These are phyloP conservation scores for Pleurotus platypus DNA, from an alignment of 768 basidiomycete genomes.

Conservation along the genomic window DNA sequence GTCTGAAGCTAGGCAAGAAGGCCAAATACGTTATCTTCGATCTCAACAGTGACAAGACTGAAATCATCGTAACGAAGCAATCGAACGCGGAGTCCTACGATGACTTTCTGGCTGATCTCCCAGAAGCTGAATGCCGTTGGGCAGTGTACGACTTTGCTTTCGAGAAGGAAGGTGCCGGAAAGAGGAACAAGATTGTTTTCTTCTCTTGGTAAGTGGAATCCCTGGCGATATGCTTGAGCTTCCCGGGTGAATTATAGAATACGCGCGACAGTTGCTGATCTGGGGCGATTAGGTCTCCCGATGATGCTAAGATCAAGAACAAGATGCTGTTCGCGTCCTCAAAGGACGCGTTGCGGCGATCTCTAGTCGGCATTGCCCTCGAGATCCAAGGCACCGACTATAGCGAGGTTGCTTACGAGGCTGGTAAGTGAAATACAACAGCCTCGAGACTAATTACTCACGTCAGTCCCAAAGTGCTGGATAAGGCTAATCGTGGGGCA, in stretches of 20 bases:
- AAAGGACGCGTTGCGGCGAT: slow-evolving; percentile 69
- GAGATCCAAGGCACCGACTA: slow-evolving; percentile 87
- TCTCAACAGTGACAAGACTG: slow-evolving; percentile 55
- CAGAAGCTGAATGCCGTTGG: slow-evolving; percentile 75
- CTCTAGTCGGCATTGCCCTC: slow-evolving; percentile 69
- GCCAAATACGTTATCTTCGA: slow-evolving; percentile 81
- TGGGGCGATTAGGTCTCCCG: slow-evolving; percentile 69
- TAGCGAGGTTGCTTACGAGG: slow-evolving; percentile 68
- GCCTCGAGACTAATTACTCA: background rate
- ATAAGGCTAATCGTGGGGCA: slow-evolving; percentile 26
- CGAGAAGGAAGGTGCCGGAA: slow-evolving; percentile 66
- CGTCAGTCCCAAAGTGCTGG: slow-evolving; percentile 21
- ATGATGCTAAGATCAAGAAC: slow-evolving; percentile 76
- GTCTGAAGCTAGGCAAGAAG: slow-evolving; percentile 74
- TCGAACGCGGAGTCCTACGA: slow-evolving; percentile 54
- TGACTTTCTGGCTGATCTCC: slow-evolving; percentile 69
- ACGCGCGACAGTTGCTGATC: slow-evolving; percentile 12
- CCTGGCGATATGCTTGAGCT: background rate
- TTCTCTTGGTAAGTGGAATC: slow-evolving; percentile 53
- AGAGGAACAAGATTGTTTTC: slow-evolving; percentile 85
- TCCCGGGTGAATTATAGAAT: background rate
- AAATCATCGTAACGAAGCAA: slow-evolving; percentile 76
- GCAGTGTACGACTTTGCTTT: slow-evolving; percentile 93
- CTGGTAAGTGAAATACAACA: slow-evolving; percentile 42
- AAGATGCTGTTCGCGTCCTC: slow-evolving; percentile 96